Percentiles rank a stretch among this genome's conserved stretches.
These are phyloP conservation scores for Globisporangium heterothallicum DNA, from an alignment of 352 stramenopile genomes.

Conservation along the genomic window DNA sequence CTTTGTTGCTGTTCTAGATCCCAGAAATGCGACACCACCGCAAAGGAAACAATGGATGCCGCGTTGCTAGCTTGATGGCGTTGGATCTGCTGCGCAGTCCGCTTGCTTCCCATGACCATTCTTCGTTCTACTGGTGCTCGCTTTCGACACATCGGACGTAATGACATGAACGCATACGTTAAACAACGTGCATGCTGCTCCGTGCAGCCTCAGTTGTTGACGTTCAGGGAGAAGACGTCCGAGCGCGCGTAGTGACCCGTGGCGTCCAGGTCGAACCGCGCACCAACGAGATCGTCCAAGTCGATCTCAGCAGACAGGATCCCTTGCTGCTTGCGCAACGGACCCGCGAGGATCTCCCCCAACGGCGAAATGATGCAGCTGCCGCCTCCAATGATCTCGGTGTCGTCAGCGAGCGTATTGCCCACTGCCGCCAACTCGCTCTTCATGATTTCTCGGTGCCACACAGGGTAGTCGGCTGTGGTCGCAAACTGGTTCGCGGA, in stretches of 20 bases:
- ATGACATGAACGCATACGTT: too few species aligned
- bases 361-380: constrained; percentile 25
- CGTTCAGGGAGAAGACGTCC: constrained; percentile 16
- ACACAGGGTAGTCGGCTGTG: constrained; percentile 14
- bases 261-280: constrained; percentile 18
- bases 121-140: too few species aligned
- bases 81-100: too few species aligned
- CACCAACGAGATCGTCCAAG: constrained; percentile 16
- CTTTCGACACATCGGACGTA: too few species aligned
- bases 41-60: too few species aligned
- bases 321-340: constrained; percentile 15
- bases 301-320: constrained; percentile 20
- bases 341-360: constrained; percentile 18
- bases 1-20: too few species aligned
- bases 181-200: neutral
- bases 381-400: constrained; percentile 20
- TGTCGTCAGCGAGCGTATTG: constrained; percentile 9
- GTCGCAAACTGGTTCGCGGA: constrained; percentile 27
- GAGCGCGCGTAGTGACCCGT: constrained; percentile 20
- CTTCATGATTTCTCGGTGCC: constrained; percentile 15
- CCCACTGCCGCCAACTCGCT: neutral
- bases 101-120: too few species aligned
- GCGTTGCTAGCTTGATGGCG: too few species aligned
- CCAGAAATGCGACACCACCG: too few species aligned
- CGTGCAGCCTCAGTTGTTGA: constrained; percentile 3